Base-by-base conservation (phyloP, 2,329 filamentous ascomycete genomes). In the Trichophyton verrucosum region DNA sequence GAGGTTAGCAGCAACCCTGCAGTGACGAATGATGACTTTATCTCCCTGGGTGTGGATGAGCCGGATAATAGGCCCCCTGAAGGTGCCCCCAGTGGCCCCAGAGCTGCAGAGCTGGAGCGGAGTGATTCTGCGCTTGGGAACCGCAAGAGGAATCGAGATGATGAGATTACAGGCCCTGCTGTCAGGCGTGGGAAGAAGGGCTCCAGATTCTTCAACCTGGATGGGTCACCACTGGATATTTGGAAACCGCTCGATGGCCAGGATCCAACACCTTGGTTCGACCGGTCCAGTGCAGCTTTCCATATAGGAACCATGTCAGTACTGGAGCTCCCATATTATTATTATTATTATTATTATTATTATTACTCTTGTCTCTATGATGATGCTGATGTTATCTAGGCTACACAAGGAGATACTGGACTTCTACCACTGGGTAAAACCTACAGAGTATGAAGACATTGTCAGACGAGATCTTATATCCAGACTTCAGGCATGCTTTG, bases 321-420 rank as follows among this genome's bases (percentile, higher is more conserved):
- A 20, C 24, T 51, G 8, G 13, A 15, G 3, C 3, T 13, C 8
- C 5, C 3, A 15, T 17, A 30, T 53, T 11, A 13, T 22, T 13
- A 1, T 38, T 30, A 3, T 7, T 55, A 9, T 11, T 20, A 20
- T 20, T 20, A 20, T 20, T 17, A 30, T 53, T 11, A 13, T 22
- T 13, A 1, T 38, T 11, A 3, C 9, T 1, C 9, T 1, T 38
- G 1, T 38, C 2, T 38, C 33, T 38, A 38, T 38, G 3, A 11
- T 9, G 11, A 38, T 33, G 15, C 51, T 55, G 17, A 55, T 33
- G 20, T 2, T 17, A 1, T 55, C n/a, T 65, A 91, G 89, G 73
- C 77, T 99, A 27, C 91, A 97, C 73, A 89, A 91, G 68, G 94
- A 99, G 73, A 86, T 97, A 49, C 77, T 88, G 33, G 89, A 95